Base-by-base conservation (phyloP, 2,329 filamentous ascomycete genomes). In the Emericellopsis cladophorae region DNA sequence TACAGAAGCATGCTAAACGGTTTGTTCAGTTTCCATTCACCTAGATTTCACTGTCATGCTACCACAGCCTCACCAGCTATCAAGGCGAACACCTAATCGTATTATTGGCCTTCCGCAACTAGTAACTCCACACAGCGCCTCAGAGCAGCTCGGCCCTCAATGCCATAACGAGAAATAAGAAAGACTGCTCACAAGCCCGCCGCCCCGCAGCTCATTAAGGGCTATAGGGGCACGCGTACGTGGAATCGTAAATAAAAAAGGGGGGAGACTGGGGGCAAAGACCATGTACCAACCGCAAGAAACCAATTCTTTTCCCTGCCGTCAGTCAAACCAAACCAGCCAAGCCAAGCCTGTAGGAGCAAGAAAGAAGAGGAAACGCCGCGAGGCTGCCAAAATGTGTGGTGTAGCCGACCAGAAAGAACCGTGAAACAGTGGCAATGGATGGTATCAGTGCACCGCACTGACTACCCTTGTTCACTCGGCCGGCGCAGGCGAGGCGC, bases 401-500 rank as follows among this genome's bases (percentile, higher is more conserved):
- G 37, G 23, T 40, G 26, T 40, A 40, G 12, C 26, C 26, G 26
- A 29, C 26, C 15, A 5, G n/a, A 32, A 33, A 21, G 26, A 11
- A 40, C 32, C 4, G 26, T 29, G 26, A 29, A 29, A 29, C 16
- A 23, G 24, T 26, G 11, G 5, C 24, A 14, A 38, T 22, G 16
- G 22, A 37, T 18, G 16, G 16, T 14, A 26, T 38, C 36, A 23
- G 36, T 38, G 21, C 36, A 24, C 36, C 22, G 36, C 36, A 7
- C 26, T 9, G 26, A 7, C 26, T 29, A 29, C 26, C 26, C 26
- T 7, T 32, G 11, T 22, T 37, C 37, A 61, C 43, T 61, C 57
- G 22, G 50, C 65, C 45, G 68, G 58, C 41, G 70, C 64, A 46
- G 74, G 65, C 37, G 72, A 66, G n/a, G 69, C 55, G 32, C 74